Conservation (phyloP, 2,329 filamentous ascomycete genomes). For the Neofusicoccum sp. region DNA sequence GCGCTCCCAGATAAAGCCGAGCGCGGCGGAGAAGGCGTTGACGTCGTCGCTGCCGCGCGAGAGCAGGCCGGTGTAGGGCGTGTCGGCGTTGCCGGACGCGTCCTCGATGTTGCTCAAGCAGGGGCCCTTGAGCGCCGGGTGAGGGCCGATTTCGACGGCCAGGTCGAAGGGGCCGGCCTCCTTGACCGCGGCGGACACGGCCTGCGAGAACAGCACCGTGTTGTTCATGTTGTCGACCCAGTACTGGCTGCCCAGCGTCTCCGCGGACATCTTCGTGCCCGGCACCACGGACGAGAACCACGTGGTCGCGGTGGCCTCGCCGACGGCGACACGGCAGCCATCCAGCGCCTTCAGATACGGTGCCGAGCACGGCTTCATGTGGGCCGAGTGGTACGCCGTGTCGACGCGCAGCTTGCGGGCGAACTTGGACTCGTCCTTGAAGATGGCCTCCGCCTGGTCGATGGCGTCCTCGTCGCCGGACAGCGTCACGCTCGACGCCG, state of each 20-base stretch:
- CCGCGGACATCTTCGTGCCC: not conserved
- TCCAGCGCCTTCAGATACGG: not conserved
- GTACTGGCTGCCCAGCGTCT: conserved; percentile 36
- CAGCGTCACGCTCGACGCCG: conserved; percentile 25
- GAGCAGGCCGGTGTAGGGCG: conserved; percentile 15
- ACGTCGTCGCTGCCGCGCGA: conserved; percentile 27
- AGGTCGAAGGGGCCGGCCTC: conserved; percentile 29
- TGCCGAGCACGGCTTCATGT: conserved; percentile 21
- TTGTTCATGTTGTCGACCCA: conserved; percentile 52
- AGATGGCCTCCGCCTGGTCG: conserved; percentile 5
- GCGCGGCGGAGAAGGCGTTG: not conserved
- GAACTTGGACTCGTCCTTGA: conserved; percentile 24
- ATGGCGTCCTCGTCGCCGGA: conserved; percentile 28
- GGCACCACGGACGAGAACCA: not conserved
- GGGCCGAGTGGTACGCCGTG: conserved; percentile 26
- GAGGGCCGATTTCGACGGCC: conserved; percentile 51
- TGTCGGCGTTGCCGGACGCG: not conserved
- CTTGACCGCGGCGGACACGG: conserved; percentile 23
- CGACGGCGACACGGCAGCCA: not conserved
- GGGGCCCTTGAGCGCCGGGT: conserved; percentile 49
- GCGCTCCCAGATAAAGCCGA: conserved; percentile 23
- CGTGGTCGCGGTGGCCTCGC: not conserved
- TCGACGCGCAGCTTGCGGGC: conserved; percentile 24
- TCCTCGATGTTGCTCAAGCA: conserved; percentile 34
- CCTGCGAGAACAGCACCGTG: conserved; percentile 46